A percentile compares a stretch with the other conserved stretches of the same genome.
Evolutionary conservation across 106 monocot species (phyloP).

Genomic region (Iris macrosiphon): DNA sequence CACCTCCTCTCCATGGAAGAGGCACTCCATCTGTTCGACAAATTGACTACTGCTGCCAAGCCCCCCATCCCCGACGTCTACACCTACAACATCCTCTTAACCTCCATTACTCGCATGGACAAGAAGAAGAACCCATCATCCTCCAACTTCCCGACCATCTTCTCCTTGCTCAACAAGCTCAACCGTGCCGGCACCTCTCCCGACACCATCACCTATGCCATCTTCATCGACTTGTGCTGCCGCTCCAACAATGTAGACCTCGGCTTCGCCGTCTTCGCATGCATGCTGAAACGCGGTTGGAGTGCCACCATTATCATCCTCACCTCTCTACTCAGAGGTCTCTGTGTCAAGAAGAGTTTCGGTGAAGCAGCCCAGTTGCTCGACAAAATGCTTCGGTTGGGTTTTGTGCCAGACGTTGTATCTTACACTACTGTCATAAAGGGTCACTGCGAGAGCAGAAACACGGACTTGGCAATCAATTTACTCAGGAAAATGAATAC

Average conservation of each 20-base stretch:
- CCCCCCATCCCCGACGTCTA: constrained; percentile 10
- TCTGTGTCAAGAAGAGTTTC: constrained; percentile 20
- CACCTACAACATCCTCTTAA: constrained; percentile 11
- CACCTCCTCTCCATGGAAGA: too few relatives aligned
- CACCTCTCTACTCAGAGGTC: constrained; percentile 27
- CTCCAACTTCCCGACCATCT: background rate
- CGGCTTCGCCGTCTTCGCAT: constrained; percentile 8
- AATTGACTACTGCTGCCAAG: constrained; percentile 1
- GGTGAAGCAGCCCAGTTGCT: constrained; percentile 13
- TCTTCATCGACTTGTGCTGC: constrained; percentile 9
- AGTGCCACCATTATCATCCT: constrained; percentile 20
- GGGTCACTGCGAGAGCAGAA: constrained; percentile 3
- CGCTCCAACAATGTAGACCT: constrained; percentile 6
- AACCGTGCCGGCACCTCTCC: constrained; percentile 8
- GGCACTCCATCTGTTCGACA: background rate
- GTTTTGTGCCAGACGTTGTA: too few relatives aligned
- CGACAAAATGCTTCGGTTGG: constrained; percentile 14
- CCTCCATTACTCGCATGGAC: background rate
- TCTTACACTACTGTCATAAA: constrained; percentile 29
- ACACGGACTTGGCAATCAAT: background rate
- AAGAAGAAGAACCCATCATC: too few relatives aligned
- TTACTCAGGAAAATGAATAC: background rate
- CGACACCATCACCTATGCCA: constrained; percentile 6
- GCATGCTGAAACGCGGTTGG: constrained; percentile 18
- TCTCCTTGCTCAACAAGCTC: constrained; percentile 11